Evolutionary conservation across 2,329 filamentous ascomycete species (phyloP).

Genomic region (Endoconidiophora polonica): DNA sequence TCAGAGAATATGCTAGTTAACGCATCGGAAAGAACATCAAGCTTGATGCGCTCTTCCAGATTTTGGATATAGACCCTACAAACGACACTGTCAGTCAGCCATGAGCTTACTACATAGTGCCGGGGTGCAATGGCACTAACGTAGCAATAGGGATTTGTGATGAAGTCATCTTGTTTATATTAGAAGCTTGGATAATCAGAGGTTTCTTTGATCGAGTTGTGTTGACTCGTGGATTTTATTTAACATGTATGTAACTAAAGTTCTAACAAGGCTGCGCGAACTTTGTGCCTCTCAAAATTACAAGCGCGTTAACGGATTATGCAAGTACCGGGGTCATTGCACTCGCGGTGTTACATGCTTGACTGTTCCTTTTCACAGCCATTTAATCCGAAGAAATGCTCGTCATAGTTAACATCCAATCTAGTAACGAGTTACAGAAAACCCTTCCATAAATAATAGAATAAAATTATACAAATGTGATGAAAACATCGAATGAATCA

Average conservation of each 20-base stretch:
- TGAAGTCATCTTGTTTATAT: constrained; percentile 21
- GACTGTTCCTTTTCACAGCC: no score
- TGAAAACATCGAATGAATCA: not conserved
- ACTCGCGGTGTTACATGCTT: no score
- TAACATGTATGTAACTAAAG: no score
- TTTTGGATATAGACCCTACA: constrained; percentile 57
- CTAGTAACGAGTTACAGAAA: no score
- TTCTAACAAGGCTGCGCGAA: not conserved
- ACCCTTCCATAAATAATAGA: no score
- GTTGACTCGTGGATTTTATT: no score
- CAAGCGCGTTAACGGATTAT: not conserved
- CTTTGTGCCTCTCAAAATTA: not conserved
- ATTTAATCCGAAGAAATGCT: no score
- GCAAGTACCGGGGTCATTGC: constrained; percentile 3
- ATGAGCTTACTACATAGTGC: constrained; percentile 29
- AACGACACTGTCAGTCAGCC: constrained; percentile 21
- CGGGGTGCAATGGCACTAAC: constrained; percentile 61
- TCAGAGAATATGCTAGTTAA: constrained; percentile 69
- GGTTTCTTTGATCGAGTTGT: no score
- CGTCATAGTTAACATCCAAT: no score
- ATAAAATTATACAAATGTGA: no score
- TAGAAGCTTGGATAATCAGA: not conserved
- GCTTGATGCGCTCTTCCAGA: constrained; percentile 81
- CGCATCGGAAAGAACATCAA: constrained; percentile 56
- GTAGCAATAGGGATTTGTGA: constrained; percentile 38